phyloP scores from a whole-genome alignment of 352 stramenopile genomes.

The Phytophthora pluvialis region DNA sequence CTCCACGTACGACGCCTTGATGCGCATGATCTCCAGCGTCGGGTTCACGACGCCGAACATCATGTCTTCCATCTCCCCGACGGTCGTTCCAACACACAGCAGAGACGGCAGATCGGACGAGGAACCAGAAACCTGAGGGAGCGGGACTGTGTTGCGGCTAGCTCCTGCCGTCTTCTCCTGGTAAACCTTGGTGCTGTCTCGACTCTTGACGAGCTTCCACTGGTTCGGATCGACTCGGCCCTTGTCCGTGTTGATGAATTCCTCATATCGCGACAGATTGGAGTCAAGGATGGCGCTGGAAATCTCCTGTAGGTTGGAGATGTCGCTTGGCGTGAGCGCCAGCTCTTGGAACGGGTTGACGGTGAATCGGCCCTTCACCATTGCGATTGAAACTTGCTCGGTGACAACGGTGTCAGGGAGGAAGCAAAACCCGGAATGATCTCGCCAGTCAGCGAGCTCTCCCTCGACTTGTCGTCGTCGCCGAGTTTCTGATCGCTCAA shows the following conservation, averaged over 20 bases:
- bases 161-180: conserved; percentile 16
- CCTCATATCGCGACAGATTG: conserved; percentile 39
- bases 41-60: conserved; percentile 45
- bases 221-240: conserved; percentile 14
- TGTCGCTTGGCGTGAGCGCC: conserved; percentile 26
- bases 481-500: no score
- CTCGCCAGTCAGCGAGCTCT: background rate
- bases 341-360: conserved; percentile 46
- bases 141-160: conserved; percentile 12
- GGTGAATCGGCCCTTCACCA: conserved; percentile 44
- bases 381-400: background rate
- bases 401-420: conserved; percentile 8
- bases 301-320: conserved; percentile 38
- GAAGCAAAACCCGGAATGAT: conserved; percentile 28
- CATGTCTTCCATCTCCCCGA: conserved; percentile 42
- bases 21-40: conserved; percentile 39
- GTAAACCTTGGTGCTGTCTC: conserved; percentile 33
- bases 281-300: conserved; percentile 34
- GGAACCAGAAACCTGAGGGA: conserved; percentile 19
- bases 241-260: conserved; percentile 36
- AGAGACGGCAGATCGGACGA: conserved; percentile 37
- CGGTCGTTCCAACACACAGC: conserved; percentile 42
- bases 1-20: conserved; percentile 37
- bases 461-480: background rate
- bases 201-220: conserved; percentile 48